A percentile compares a stretch with the other conserved stretches of the same genome.
phyloP scores from a whole-genome alignment of 257 asterid species.

The Agastache rugosa region DNA sequence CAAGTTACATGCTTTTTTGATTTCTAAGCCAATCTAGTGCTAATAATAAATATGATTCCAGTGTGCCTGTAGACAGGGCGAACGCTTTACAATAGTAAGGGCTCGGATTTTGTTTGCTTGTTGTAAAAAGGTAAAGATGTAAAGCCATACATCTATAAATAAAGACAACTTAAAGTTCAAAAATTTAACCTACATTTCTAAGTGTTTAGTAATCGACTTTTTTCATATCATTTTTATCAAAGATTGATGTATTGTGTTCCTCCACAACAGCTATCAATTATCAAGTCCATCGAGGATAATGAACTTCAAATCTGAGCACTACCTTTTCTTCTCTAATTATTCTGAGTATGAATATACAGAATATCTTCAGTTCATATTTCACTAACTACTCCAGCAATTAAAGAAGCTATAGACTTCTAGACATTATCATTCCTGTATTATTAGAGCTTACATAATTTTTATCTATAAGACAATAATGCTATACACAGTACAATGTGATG shows the following conservation, averaged over 20 bases:
- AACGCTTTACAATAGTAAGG: neutral
- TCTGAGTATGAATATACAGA: slow-evolving; percentile 2
- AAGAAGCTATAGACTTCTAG: slow-evolving; percentile 33
- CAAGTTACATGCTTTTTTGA: neutral
- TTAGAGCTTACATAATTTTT: neutral
- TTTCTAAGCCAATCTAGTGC: neutral
- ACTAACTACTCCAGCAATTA: slow-evolving; percentile 8
- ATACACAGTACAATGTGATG: slow-evolving; percentile 12
- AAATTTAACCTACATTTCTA: slow-evolving; percentile 4
- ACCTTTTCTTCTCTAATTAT: neutral
- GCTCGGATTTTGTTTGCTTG: neutral
- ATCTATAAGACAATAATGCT: slow-evolving; percentile 7
- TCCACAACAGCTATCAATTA: slow-evolving; percentile 1
- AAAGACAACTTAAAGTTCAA: neutral
- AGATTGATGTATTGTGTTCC: slow-evolving; percentile 8
- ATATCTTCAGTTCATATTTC: slow-evolving; percentile 10
- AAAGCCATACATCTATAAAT: neutral
- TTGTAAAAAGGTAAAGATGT: slow-evolving; percentile 14
- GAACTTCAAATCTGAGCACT: neutral
- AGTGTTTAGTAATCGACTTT: neutral
- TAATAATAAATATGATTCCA: neutral
- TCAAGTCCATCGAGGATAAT: neutral
- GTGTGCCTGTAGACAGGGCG: neutral
- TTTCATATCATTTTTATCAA: neutral
- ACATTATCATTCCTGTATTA: neutral